phyloP scores from a whole-genome alignment of 345 rosid species.

The Lepidium sativum region DNA sequence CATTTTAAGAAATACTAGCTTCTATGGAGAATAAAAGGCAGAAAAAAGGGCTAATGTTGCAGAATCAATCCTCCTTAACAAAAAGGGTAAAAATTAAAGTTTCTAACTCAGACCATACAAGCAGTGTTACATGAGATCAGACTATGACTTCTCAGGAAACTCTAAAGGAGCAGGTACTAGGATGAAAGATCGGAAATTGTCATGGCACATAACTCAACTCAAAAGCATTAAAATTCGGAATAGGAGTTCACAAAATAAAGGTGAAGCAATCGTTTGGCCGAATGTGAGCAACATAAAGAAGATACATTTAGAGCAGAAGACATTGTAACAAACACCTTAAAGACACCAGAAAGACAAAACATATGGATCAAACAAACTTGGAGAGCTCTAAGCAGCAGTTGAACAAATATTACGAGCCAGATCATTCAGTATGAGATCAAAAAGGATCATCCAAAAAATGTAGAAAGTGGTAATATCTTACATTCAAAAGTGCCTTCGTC shows the following conservation, averaged over 20 bases:
- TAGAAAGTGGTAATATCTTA: conserved; percentile 3
- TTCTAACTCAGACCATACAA: background rate
- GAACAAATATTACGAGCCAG: background rate
- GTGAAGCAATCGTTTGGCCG: background rate
- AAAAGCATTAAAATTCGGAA: background rate
- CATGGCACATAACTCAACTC: too few relatives aligned
- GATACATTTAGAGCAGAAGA: background rate
- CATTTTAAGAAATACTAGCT: background rate
- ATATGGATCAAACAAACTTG: background rate
- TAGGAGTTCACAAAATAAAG: background rate
- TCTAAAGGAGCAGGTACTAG: too few relatives aligned
- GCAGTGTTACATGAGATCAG: background rate
- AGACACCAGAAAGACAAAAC: conserved; percentile 2
- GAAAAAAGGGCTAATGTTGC: background rate
- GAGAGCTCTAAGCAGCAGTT: background rate
- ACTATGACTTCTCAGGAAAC: background rate
- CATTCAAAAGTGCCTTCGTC: conserved; percentile 25
- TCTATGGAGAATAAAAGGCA: background rate
- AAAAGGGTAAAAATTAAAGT: background rate
- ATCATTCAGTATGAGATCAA: background rate
- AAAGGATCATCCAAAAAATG: too few relatives aligned
- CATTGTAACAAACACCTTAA: conserved; percentile 26
- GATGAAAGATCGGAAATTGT: too few relatives aligned
- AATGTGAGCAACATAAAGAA: background rate
- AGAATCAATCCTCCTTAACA: background rate